Conservation (phyloP, 148 eudicot species). For the Nepenthes gracilis region DNA sequence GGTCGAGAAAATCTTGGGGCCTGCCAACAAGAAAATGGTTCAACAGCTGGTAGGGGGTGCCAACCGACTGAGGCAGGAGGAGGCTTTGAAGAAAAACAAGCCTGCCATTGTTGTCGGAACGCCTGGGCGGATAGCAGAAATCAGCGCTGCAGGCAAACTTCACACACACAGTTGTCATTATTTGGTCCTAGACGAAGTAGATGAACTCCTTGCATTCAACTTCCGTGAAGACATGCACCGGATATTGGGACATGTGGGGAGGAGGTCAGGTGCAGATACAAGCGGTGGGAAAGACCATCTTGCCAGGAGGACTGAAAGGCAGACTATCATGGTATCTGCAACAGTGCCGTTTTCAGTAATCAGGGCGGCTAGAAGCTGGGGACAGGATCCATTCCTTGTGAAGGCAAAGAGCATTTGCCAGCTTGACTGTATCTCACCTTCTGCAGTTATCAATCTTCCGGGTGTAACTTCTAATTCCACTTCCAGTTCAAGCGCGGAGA, state of each 20-base stretch:
- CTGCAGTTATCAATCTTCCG: constrained; percentile 25
- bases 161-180: constrained; percentile 72
- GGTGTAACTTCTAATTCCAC: constrained; percentile 17
- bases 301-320: constrained; percentile 31
- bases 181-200: constrained; percentile 83
- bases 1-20: constrained; percentile 76
- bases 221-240: constrained; percentile 93
- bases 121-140: constrained; percentile 87
- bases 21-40: constrained; percentile 57
- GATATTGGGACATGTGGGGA: constrained; percentile 85
- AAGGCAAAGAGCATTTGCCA: constrained; percentile 58
- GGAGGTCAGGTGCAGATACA: constrained; percentile 39
- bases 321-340: constrained; percentile 89
- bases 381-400: constrained; percentile 63
- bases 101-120: constrained; percentile 88
- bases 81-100: constrained; percentile 86
- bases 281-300: constrained; percentile 8
- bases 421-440: constrained; percentile 38
- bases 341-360: constrained; percentile 85
- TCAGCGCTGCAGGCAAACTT: constrained; percentile 80
- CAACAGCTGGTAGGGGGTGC: constrained; percentile 98
- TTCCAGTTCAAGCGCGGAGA: constrained; percentile 13
- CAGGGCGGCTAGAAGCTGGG: constrained; percentile 86
- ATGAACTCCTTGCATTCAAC: constrained; percentile 72
- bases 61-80: constrained; percentile 76